phyloP scores from a whole-genome alignment of 106 monocot genomes.

The Agapanthus africanus region DNA sequence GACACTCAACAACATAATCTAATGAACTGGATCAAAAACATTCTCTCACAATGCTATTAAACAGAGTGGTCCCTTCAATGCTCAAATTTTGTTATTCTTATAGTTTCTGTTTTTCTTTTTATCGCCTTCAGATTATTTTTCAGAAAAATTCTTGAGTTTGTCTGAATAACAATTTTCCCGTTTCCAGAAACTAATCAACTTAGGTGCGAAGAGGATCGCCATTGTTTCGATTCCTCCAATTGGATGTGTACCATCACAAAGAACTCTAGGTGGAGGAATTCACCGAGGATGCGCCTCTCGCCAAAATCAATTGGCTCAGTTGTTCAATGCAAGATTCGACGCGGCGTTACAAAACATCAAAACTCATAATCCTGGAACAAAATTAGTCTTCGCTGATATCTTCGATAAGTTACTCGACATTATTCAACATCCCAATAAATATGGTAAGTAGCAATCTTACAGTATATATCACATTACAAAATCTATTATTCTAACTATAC shows the following conservation, averaged over 20 bases:
- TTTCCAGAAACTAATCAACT: neutral
- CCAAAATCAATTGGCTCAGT: neutral
- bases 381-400: neutral
- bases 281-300: conserved; percentile 8
- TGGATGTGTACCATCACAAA: conserved; percentile 45
- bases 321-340: neutral
- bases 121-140: too few relatives aligned
- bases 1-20: too few relatives aligned
- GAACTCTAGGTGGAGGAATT: conserved; percentile 25
- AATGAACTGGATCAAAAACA: too few relatives aligned
- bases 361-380: neutral
- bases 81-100: too few relatives aligned
- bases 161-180: too few relatives aligned
- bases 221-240: conserved; percentile 41
- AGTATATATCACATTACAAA: too few relatives aligned
- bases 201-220: conserved; percentile 25
- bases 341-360: neutral
- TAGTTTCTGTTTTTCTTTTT: too few relatives aligned
- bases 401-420: neutral
- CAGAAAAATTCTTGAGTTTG: too few relatives aligned
- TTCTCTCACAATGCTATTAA: too few relatives aligned
- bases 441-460: neutral
- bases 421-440: neutral
- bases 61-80: too few relatives aligned
- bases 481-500: neutral